These are phyloP conservation scores for Penicillium tannophilum DNA, from an alignment of 495 filamentous ascomycete genomes.

Conservation along the genomic window DNA sequence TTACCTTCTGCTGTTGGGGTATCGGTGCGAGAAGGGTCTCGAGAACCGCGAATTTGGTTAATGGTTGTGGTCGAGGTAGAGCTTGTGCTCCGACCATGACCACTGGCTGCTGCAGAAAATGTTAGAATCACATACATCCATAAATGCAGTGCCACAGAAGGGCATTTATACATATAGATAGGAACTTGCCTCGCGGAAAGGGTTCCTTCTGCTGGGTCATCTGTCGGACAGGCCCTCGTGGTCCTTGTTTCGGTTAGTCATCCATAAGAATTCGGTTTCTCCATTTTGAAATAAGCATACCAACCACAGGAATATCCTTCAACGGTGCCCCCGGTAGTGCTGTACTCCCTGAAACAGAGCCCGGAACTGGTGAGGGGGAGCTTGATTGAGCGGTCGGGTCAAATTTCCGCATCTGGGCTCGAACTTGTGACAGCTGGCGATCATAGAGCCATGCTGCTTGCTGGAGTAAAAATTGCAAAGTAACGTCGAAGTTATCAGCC, in stretches of 20 bases:
- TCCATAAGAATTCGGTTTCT: not conserved
- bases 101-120: conserved; percentile 18
- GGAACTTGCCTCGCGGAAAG: conserved; percentile 47
- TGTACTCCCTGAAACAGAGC: conserved; percentile 51
- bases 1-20: conserved; percentile 44
- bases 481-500: conserved; percentile 68
- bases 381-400: conserved; percentile 48
- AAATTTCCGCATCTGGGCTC: conserved; percentile 85
- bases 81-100: conserved; percentile 48
- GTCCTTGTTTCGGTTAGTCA: conserved; percentile 30
- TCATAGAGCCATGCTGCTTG: conserved; percentile 96
- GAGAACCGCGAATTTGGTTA: conserved; percentile 34
- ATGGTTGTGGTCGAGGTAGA: conserved; percentile 57
- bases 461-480: conserved; percentile 85
- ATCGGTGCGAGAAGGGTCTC: conserved; percentile 45
- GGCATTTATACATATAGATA: not conserved
- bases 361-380: conserved; percentile 49
- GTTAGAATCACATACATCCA: conserved; percentile 7
- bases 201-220: conserved; percentile 64
- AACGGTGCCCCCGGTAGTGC: conserved; percentile 57
- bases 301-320: conserved; percentile 59
- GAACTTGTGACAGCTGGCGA: conserved; percentile 82
- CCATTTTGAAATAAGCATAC: conserved; percentile 31
- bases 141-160: not conserved
- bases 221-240: conserved; percentile 60